These are phyloP conservation scores for Phytophthora cryptogea DNA, from an alignment of 352 stramenopile species.

Conservation along the genomic window DNA sequence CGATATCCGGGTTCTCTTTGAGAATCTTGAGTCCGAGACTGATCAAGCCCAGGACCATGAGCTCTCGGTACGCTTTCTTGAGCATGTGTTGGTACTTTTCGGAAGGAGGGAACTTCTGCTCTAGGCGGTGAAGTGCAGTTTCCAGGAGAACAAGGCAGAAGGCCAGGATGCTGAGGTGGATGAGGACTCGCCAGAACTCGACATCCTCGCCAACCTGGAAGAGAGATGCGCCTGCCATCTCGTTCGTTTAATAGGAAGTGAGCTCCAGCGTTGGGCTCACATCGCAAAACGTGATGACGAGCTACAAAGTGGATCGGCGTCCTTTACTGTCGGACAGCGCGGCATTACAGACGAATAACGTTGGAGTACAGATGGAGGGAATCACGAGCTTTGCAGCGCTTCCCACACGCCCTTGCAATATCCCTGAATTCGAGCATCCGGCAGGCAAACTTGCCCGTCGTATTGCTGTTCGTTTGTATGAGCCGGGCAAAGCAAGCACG, in stretches of 20 bases:
- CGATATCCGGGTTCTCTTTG: conserved; percentile 36
- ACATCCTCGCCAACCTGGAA: conserved; percentile 60
- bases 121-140: conserved; percentile 40
- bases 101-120: conserved; percentile 49
- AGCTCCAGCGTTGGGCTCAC: conserved; percentile 1
- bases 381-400: conserved; percentile 12
- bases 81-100: conserved; percentile 70
- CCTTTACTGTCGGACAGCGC: conserved; percentile 21
- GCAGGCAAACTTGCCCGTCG: not conserved
- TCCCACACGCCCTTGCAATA: conserved; percentile 24
- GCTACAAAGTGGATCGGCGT: not conserved
- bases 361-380: conserved; percentile 5
- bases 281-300: conserved; percentile 8
- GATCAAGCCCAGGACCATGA: conserved; percentile 63
- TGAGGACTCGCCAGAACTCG: conserved; percentile 52
- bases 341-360: conserved; percentile 15
- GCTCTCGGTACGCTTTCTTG: conserved; percentile 60
- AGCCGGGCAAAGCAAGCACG: conserved; percentile 20
- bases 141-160: conserved; percentile 48
- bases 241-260: conserved; percentile 17
- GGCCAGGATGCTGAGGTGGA: conserved; percentile 48
- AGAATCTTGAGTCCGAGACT: conserved; percentile 52
- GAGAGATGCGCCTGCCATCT: conserved; percentile 37
- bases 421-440: conserved; percentile 9
- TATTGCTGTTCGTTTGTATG: conserved; percentile 6